phyloP scores from a whole-genome alignment of 2,329 filamentous ascomycete species.

The Madurella fahalii region DNA sequence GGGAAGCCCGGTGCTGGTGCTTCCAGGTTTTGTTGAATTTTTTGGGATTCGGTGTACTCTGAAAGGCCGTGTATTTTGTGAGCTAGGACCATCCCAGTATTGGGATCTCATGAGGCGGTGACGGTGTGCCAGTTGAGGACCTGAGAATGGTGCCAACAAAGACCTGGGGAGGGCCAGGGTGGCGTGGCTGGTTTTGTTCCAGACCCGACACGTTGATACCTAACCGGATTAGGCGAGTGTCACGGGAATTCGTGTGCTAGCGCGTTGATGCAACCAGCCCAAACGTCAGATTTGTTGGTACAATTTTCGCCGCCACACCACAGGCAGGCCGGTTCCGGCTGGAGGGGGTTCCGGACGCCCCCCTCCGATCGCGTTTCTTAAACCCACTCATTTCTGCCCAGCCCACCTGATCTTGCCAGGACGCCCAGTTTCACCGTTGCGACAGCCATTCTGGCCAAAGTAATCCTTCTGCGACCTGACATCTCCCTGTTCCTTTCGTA shows the following conservation, averaged over 20 bases:
- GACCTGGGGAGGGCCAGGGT: background rate
- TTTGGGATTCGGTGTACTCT: background rate
- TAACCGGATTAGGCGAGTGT: slow-evolving; percentile 9
- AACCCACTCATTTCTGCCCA: slow-evolving; percentile 18
- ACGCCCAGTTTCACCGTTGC: background rate
- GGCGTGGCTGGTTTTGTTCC: too few species aligned
- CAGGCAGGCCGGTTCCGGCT: slow-evolving; percentile 9
- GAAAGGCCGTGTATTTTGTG: too few species aligned
- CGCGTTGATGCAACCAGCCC: slow-evolving; percentile 16
- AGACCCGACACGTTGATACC: slow-evolving; percentile 11
- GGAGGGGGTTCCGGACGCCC: slow-evolving; percentile 15
- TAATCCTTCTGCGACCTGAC: background rate
- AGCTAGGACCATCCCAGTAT: too few species aligned
- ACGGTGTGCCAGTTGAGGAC: background rate
- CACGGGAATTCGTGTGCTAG: slow-evolving; percentile 26
- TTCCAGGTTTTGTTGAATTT: too few species aligned
- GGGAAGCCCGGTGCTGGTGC: background rate
- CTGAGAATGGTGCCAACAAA: slow-evolving; percentile 1
- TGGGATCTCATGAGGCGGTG: too few species aligned
- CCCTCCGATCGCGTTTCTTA: slow-evolving; percentile 22
- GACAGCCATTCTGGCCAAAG: background rate
- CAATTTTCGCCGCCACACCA: slow-evolving; percentile 18
- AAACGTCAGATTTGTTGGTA: slow-evolving; percentile 4
- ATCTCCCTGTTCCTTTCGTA: too few species aligned
- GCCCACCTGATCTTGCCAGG: slow-evolving; percentile 1